These are phyloP conservation scores for Xylaria sp. DNA, from an alignment of 2,329 filamentous ascomycete species.

Conservation along the genomic window DNA sequence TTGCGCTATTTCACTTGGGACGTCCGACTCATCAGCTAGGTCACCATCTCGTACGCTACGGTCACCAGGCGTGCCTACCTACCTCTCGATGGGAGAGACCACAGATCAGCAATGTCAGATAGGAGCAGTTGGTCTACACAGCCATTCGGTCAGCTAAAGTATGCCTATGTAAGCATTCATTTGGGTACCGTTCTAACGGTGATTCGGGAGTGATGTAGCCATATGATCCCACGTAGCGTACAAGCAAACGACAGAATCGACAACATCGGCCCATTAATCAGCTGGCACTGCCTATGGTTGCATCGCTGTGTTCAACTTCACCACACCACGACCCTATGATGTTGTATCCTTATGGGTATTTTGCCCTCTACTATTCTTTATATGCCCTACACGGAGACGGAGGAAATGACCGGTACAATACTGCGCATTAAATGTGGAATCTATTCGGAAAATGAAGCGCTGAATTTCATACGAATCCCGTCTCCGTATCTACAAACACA, in stretches of 20 bases:
- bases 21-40: constrained; percentile 14
- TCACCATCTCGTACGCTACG: constrained; percentile 2
- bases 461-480: background rate
- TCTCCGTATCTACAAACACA: too few relatives aligned
- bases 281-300: background rate
- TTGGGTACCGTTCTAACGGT: background rate
- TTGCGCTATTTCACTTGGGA: constrained; percentile 25
- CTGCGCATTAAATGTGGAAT: too few relatives aligned
- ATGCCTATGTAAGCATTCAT: background rate
- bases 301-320: constrained; percentile 1
- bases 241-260: background rate
- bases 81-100: background rate
- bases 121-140: background rate
- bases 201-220: background rate
- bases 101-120: background rate
- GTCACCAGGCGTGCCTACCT: constrained; percentile 2
- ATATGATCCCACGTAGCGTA: background rate
- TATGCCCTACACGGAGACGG: background rate
- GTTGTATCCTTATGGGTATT: constrained; percentile 5
- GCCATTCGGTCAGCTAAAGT: background rate
- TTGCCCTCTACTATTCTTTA: constrained; percentile 4
- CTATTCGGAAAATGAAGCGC: background rate
- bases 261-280: constrained; percentile 14
- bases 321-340: background rate
- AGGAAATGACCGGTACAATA: background rate